Percentiles rank a stretch among this genome's conserved stretches.
Conservation (phyloP, 257 asterid genomes). For the Ilex asprella region DNA sequence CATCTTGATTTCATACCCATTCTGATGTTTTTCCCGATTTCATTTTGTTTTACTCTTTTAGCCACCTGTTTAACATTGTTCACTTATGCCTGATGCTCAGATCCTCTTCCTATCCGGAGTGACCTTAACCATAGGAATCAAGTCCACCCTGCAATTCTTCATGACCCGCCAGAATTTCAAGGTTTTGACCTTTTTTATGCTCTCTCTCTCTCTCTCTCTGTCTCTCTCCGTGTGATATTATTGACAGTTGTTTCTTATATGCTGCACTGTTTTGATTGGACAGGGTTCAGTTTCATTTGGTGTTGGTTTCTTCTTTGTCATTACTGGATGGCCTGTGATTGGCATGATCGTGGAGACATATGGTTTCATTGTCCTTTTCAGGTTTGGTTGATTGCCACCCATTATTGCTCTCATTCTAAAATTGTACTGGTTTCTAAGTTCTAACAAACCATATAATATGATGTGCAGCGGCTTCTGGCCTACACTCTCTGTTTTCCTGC, state of each 20-base stretch:
- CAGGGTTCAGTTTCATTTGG: constrained; percentile 3
- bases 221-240: too few relatives aligned
- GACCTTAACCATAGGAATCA: constrained; percentile 26
- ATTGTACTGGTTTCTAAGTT: constrained; percentile 5
- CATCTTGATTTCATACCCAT: neutral
- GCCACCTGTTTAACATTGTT: neutral
- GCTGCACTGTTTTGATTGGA: neutral
- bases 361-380: constrained; percentile 1
- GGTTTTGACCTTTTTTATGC: constrained; percentile 9
- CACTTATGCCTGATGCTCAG: constrained; percentile 16
- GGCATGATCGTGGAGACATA: constrained; percentile 2
- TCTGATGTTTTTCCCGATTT: neutral
- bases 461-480: constrained; percentile 40
- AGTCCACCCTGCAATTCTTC: constrained; percentile 25
- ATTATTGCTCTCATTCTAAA: neutral
- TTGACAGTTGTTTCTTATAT: constrained; percentile 1
- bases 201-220: neutral
- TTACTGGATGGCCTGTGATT: neutral
- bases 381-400: neutral
- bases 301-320: neutral
- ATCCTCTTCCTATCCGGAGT: constrained; percentile 37
- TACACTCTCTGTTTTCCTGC: constrained; percentile 12
- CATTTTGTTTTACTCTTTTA: neutral
- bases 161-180: constrained; percentile 27
- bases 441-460: constrained; percentile 1